These are phyloP conservation scores for Fomitiporia mediterranea DNA, from an alignment of 1,284 basidiomycete genomes.

Conservation along the genomic window DNA sequence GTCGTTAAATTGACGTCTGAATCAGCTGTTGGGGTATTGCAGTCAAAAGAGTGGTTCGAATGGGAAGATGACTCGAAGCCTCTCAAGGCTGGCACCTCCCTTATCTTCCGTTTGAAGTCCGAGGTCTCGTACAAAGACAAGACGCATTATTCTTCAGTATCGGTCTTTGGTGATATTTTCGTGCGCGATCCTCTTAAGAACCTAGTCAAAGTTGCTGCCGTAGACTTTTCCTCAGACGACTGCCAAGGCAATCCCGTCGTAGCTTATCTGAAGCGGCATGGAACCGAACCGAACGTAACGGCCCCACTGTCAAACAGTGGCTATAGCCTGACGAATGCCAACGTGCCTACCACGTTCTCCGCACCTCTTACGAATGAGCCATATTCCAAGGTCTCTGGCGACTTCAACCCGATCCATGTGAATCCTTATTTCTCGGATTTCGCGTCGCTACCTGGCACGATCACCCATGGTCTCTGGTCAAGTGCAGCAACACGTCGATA, in stretches of 20 bases:
- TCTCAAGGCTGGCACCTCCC: slow-evolving; percentile 73
- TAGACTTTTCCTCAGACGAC: slow-evolving; percentile 85
- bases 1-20: slow-evolving; percentile 72
- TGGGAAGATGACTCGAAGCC: slow-evolving; percentile 86
- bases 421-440: slow-evolving; percentile 98
- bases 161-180: slow-evolving; percentile 82
- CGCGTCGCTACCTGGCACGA: slow-evolving; percentile 91
- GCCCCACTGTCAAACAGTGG: slow-evolving; percentile 81
- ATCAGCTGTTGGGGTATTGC: slow-evolving; percentile 83
- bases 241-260: slow-evolving; percentile 91
- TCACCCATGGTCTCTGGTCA: slow-evolving; percentile 97
- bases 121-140: slow-evolving; percentile 91
- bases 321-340: slow-evolving; percentile 69
- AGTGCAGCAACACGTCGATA: slow-evolving; percentile 92
- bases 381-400: slow-evolving; percentile 94
- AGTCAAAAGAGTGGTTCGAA: slow-evolving; percentile 97
- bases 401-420: slow-evolving; percentile 97
- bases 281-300: slow-evolving; percentile 70
- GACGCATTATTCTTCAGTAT: slow-evolving; percentile 76
- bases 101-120: slow-evolving; percentile 87
- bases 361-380: slow-evolving; percentile 89
- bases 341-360: slow-evolving; percentile 58
- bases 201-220: slow-evolving; percentile 82
- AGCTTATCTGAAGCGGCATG: slow-evolving; percentile 90
- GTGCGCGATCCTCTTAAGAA: slow-evolving; percentile 82